A percentile compares a stretch with the other conserved stretches of the same genome.
Evolutionary conservation across 164 flowering plant species (phyloP).

Genomic region (Hamamelis virginiana): DNA sequence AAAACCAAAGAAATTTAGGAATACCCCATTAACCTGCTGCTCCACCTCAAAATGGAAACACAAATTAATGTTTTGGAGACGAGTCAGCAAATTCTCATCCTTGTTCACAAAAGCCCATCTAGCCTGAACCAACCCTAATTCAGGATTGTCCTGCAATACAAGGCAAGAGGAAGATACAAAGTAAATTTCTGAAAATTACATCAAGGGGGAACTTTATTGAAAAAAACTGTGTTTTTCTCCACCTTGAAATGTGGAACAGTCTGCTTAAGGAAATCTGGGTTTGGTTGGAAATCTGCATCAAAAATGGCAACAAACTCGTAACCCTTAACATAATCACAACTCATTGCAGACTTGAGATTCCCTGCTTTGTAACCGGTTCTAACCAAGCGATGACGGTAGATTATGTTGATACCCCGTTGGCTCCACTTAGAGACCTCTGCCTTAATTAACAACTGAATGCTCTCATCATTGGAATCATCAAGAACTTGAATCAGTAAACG

Average conservation of each 20-base stretch:
- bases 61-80: constrained; percentile 76
- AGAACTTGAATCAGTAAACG: constrained; percentile 66
- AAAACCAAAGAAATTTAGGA: constrained; percentile 75
- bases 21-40: constrained; percentile 82
- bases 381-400: constrained; percentile 68
- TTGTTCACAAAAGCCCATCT: constrained; percentile 84
- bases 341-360: constrained; percentile 75
- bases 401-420: constrained; percentile 59
- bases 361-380: constrained; percentile 81
- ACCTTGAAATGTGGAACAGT: constrained; percentile 76
- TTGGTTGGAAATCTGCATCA: constrained; percentile 82
- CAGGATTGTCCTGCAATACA: constrained; percentile 58
- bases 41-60: constrained; percentile 88
- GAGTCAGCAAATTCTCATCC: constrained; percentile 77
- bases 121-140: constrained; percentile 75
- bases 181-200: neutral
- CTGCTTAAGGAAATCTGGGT: constrained; percentile 59
- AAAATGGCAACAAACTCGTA: constrained; percentile 80
- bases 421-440: constrained; percentile 66
- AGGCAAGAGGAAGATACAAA: constrained; percentile 1
- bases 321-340: constrained; percentile 58
- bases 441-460: constrained; percentile 58
- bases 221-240: constrained; percentile 1
- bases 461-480: constrained; percentile 75
- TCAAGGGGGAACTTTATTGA: neutral